Conservation (phyloP, 257 asterid species). For the Nicotiana noctiflora region DNA sequence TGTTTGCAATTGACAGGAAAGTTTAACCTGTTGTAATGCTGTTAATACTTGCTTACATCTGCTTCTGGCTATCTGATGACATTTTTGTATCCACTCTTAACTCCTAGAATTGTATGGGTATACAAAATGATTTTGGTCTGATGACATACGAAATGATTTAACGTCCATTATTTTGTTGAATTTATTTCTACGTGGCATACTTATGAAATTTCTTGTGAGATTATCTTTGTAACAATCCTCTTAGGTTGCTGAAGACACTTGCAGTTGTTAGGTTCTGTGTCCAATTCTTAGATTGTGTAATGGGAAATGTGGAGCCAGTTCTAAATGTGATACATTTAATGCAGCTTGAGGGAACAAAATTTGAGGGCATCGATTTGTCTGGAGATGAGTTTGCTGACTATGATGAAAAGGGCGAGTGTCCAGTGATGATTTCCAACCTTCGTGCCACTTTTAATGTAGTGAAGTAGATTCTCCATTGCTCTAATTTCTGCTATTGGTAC, state of each 20-base stretch:
- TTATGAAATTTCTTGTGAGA: background rate
- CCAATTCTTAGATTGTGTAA: background rate
- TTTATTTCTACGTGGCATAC: background rate
- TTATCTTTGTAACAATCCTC: background rate
- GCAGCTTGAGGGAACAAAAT: slow-evolving; percentile 70
- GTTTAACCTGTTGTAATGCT: background rate
- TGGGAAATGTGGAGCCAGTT: background rate
- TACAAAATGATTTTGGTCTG: background rate
- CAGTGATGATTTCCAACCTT: slow-evolving; percentile 81
- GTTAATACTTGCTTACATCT: background rate
- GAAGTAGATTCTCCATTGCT: slow-evolving; percentile 31
- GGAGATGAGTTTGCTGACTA: slow-evolving; percentile 72
- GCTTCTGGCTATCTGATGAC: background rate
- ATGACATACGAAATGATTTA: background rate
- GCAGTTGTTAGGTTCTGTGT: background rate
- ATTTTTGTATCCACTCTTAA: background rate
- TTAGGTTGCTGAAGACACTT: background rate
- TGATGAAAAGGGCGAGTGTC: slow-evolving; percentile 87
- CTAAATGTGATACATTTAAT: background rate
- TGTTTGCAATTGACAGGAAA: background rate
- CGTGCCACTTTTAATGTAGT: slow-evolving; percentile 48
- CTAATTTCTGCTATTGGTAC: background rate
- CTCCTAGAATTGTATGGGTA: background rate
- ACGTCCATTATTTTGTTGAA: background rate
- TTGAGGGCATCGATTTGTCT: slow-evolving; percentile 61